Conservation (phyloP, 495 filamentous ascomycete genomes). For the Penicillium ucsense region DNA sequence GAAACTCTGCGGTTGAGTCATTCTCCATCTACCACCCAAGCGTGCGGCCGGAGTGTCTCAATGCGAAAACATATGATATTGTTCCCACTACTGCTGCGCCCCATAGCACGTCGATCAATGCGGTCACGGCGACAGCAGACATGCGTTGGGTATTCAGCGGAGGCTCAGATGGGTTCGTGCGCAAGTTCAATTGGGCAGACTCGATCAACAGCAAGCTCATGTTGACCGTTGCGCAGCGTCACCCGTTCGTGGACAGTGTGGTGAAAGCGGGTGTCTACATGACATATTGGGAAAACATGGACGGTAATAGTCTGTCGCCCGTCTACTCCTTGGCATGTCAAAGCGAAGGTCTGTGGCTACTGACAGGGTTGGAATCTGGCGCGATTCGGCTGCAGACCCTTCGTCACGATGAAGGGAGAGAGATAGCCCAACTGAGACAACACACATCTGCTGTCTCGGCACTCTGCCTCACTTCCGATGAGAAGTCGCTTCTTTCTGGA, state of each 20-base stretch:
- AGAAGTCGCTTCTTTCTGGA: constrained; percentile 80
- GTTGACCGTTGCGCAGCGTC: constrained; percentile 88
- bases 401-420: constrained; percentile 90
- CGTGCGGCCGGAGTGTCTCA: constrained; percentile 69
- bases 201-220: constrained; percentile 91
- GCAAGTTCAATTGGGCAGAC: constrained; percentile 91
- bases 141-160: constrained; percentile 94
- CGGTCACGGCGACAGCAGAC: constrained; percentile 83
- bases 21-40: constrained; percentile 45
- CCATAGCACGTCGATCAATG: constrained; percentile 91
- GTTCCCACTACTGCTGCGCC: constrained; percentile 94
- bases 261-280: constrained; percentile 85
- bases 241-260: constrained; percentile 96
- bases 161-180: constrained; percentile 86
- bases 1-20: constrained; percentile 22
- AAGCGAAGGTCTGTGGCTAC: constrained; percentile 78
- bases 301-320: constrained; percentile 55
- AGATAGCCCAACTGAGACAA: constrained; percentile 66
- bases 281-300: constrained; percentile 92
- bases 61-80: constrained; percentile 86
- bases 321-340: constrained; percentile 93
- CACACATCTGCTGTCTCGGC: constrained; percentile 92
- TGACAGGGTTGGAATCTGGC: constrained; percentile 83
- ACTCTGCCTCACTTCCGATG: constrained; percentile 70
- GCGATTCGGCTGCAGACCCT: constrained; percentile 89